Conservation (phyloP, 352 stramenopile species). For the Phytophthora ramorum region DNA sequence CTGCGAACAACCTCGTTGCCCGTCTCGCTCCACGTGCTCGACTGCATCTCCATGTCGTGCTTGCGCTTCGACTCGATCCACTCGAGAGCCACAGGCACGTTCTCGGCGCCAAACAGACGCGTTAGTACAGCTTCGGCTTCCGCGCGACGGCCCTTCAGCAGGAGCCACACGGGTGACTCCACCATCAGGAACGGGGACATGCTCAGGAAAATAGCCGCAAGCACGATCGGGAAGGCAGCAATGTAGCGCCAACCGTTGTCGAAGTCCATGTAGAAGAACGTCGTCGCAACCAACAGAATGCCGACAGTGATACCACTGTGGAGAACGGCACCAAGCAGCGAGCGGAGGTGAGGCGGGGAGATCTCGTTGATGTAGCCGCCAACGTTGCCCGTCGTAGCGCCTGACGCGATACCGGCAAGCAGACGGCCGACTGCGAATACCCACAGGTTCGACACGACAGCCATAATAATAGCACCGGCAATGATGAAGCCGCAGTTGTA, state of each 20-base stretch:
- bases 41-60: conserved; percentile 39
- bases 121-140: conserved; percentile 45
- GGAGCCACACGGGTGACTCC: conserved; percentile 57
- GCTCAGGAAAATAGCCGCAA: conserved; percentile 51
- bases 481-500: conserved; percentile 54
- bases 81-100: conserved; percentile 39
- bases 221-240: conserved; percentile 61
- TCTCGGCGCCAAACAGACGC: conserved; percentile 45
- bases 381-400: conserved; percentile 47
- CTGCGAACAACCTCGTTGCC: conserved; percentile 39
- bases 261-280: conserved; percentile 67
- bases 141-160: conserved; percentile 40
- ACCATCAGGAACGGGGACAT: conserved; percentile 58
- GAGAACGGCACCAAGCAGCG: conserved; percentile 41
- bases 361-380: conserved; percentile 60
- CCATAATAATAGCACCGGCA: conserved; percentile 41
- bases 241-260: conserved; percentile 64
- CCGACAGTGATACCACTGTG: conserved; percentile 51
- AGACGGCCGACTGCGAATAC: conserved; percentile 53
- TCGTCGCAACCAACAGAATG: conserved; percentile 49
- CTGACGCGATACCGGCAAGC: conserved; percentile 60
- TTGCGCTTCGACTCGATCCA: conserved; percentile 55
- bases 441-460: conserved; percentile 35
- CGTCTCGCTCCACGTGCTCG: conserved; percentile 34
- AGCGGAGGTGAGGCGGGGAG: conserved; percentile 48